Percentiles rank a stretch among this genome's conserved stretches.
Conservation (phyloP, 2,329 filamentous ascomycete genomes). For the Colletotrichum sp. region DNA sequence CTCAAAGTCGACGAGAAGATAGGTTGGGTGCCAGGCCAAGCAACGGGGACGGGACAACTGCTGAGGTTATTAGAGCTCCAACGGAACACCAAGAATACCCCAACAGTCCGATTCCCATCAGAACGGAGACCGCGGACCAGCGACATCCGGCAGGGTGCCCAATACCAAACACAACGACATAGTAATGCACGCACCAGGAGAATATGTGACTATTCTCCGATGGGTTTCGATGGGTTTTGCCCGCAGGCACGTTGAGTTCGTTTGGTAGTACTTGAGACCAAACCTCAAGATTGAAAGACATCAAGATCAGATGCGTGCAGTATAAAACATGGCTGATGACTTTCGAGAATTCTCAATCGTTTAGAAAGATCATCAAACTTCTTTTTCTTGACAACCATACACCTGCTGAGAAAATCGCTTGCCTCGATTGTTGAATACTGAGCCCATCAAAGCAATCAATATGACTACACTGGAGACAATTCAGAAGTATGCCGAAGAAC, state of each 20-base stretch:
- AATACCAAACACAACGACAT: background rate
- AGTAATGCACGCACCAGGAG: background rate
- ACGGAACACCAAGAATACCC: background rate
- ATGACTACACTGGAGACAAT: background rate
- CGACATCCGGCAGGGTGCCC: background rate
- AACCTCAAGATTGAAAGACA: background rate
- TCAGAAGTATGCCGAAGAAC: background rate
- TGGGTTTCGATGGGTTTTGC: background rate
- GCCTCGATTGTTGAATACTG: background rate
- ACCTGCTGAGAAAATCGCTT: accelerated
- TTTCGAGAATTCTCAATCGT: accelerated
- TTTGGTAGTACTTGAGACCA: background rate
- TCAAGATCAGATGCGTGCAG: accelerated
- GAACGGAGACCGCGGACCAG: background rate
- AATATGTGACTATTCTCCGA: background rate
- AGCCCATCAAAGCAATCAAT: background rate
- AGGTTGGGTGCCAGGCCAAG: background rate
- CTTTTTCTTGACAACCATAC: background rate
- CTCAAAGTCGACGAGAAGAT: background rate
- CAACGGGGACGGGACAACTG: background rate
- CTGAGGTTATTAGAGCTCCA: background rate
- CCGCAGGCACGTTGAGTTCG: background rate
- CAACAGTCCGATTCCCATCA: background rate
- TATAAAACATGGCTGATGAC: background rate
- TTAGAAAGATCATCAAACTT: background rate